Base-by-base conservation (phyloP, 2,329 filamentous ascomycete genomes). In the Bimuria novae-zelandiae region DNA sequence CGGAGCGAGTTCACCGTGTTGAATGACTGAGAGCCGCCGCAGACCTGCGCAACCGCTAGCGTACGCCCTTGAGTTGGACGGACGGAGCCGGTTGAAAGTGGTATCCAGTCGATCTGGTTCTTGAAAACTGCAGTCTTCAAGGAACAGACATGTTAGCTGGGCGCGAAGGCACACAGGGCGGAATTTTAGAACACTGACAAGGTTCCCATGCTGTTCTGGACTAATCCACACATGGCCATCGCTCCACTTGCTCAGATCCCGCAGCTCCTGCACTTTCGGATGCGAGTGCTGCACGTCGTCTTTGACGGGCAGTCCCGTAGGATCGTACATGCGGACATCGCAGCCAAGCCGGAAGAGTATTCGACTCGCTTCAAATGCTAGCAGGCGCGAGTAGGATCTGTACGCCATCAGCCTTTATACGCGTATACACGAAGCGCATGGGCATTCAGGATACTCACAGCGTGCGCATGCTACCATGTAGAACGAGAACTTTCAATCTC, bases 41-140 rank as follows among this genome's bases (percentile, higher is more conserved):
- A 82, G 0, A 88, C 84, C 66, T 87, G 83, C 0, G 83, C 82
- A 19, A 88, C 77, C 1, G 81, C 81, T 0, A 89, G 75, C 0
- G 85, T 88, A 0, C 85, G 79, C 29, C 85, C 85, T 71, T 89
- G 85, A 0, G 86, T 88, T 0, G 84, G 86, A 0, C 85, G 82
- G 0, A 89, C 81, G 7, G 82, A 82, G 21, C 85, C 85, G 0
- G 81, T 81, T 1, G 76, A 80, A 0, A 89, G 74, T 0, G 85
- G 85, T 33, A 88, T 85, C 86, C 86, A 88, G 68, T 89, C 86
- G 42, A 88, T 88, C 58, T 88, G 85, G 58, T 86, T 86, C 58
- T 88, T 88, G 77, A 88, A 88, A 0, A 88, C 82, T 3, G 80
- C 84, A 0, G 85, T 87, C 77, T 82, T 42, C 16, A 23, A 23